These are phyloP conservation scores for Clarireedia homoeocarpa DNA, from an alignment of 2,329 filamentous ascomycete species.

Conservation along the genomic window DNA sequence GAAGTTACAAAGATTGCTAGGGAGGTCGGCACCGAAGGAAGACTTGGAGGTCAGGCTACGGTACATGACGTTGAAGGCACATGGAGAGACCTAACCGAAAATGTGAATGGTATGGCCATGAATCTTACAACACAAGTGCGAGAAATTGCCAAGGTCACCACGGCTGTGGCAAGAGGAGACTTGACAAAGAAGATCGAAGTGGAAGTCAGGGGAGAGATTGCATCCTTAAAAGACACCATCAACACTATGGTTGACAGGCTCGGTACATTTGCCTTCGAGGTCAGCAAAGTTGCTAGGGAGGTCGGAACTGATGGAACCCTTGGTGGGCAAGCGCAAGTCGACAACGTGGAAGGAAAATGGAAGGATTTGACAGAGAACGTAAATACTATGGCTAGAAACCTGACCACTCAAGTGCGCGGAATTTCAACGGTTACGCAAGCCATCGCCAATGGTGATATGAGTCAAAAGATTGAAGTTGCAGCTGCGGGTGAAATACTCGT, in stretches of 20 bases:
- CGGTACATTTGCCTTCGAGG: slow-evolving; percentile 91
- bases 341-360: slow-evolving; percentile 96
- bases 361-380: slow-evolving; percentile 91
- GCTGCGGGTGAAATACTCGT: slow-evolving; percentile 92
- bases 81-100: slow-evolving; percentile 91
- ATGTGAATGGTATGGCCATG: slow-evolving; percentile 98
- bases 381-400: slow-evolving; percentile 66
- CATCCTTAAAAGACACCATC: slow-evolving; percentile 93
- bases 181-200: slow-evolving; percentile 94
- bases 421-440: slow-evolving; percentile 93
- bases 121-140: slow-evolving; percentile 96
- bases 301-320: slow-evolving; percentile 94
- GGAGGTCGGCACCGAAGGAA: slow-evolving; percentile 93
- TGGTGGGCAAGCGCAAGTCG: slow-evolving; percentile 87
- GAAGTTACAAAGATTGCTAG: slow-evolving; percentile 95
- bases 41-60: slow-evolving; percentile 88
- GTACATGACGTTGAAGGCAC: slow-evolving; percentile 96
- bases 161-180: slow-evolving; percentile 88
- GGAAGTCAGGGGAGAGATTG: slow-evolving; percentile 87
- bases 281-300: slow-evolving; percentile 90
- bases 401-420: slow-evolving; percentile 70
- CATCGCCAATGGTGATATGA: slow-evolving; percentile 93
- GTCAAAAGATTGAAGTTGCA: slow-evolving; percentile 89
- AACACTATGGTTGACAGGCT: slow-evolving; percentile 98
- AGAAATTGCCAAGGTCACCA: slow-evolving; percentile 95